Evolutionary conservation across 2,329 filamentous ascomycete species (phyloP).

Genomic region (Colletotrichum sp.): DNA sequence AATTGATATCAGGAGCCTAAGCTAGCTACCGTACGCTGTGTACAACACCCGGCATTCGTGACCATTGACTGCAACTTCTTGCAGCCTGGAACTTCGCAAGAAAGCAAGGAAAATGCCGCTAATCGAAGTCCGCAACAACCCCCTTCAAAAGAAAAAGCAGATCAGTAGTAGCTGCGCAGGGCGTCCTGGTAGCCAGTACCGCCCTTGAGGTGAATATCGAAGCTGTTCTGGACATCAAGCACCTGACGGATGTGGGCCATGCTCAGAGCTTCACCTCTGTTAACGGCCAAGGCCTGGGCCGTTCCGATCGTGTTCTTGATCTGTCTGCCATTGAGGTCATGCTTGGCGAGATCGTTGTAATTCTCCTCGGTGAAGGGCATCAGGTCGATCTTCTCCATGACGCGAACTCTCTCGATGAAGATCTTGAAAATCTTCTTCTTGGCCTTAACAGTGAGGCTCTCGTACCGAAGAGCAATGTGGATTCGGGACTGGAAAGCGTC

Average conservation of each 20-base stretch:
- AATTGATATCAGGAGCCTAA: neutral
- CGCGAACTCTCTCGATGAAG: constrained; percentile 76
- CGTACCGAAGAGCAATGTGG: constrained; percentile 83
- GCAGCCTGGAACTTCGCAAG: neutral
- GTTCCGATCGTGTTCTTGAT: constrained; percentile 91
- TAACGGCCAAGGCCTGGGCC: constrained; percentile 81
- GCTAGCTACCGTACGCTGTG: neutral
- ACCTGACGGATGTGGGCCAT: constrained; percentile 85
- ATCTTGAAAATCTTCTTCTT: constrained; percentile 83
- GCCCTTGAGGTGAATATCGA: constrained; percentile 83
- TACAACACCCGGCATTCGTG: neutral
- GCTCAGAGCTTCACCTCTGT: constrained; percentile 71
- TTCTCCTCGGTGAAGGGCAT: constrained; percentile 72
- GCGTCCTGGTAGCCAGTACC: constrained; percentile 82
- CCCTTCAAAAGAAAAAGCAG: neutral
- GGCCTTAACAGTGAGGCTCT: constrained; percentile 73
- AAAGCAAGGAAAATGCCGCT: neutral
- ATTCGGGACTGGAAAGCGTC: constrained; percentile 90
- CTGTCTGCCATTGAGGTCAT: constrained; percentile 68
- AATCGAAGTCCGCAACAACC: neutral
- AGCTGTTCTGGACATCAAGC: constrained; percentile 82
- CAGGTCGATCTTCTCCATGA: constrained; percentile 62
- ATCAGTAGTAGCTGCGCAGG: constrained; percentile 75
- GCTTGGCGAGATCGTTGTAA: constrained; percentile 67
- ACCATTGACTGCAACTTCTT: neutral